A percentile compares a stretch with the other conserved stretches of the same genome.
These are phyloP conservation scores for Colletotrichum siamense DNA, from an alignment of 2,329 filamentous ascomycete genomes.

Conservation along the genomic window DNA sequence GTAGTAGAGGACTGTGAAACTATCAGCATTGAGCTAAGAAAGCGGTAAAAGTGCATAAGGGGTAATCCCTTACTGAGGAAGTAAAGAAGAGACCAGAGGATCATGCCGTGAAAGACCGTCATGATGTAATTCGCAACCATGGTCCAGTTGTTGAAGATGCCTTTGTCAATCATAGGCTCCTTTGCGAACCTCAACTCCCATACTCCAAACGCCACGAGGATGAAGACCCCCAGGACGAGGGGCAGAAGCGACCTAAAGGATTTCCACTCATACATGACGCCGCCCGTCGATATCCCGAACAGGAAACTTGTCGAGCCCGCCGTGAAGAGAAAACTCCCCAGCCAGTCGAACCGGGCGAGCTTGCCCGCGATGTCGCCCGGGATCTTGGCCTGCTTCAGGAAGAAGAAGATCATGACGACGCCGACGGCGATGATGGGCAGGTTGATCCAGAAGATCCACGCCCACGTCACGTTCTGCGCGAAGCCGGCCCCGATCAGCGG, in stretches of 20 bases:
- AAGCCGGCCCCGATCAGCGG: conserved; percentile 60
- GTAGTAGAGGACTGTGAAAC: conserved; percentile 45
- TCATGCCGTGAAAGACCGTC: conserved; percentile 63
- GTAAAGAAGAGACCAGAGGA: conserved; percentile 60
- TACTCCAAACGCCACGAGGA: conserved; percentile 56
- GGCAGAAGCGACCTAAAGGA: conserved; percentile 68
- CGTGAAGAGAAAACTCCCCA: conserved; percentile 67
- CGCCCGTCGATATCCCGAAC: conserved; percentile 69
- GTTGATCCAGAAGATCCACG: conserved; percentile 72
- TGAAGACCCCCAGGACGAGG: conserved; percentile 57
- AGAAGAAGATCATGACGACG: conserved; percentile 50
- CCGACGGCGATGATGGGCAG: conserved; percentile 61
- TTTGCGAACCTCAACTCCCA: conserved; percentile 58
- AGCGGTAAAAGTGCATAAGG: background rate
- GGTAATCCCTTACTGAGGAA: conserved; percentile 46
- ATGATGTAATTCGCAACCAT: conserved; percentile 54
- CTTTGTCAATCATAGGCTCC: conserved; percentile 54
- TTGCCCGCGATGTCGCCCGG: conserved; percentile 24
- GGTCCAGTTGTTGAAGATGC: conserved; percentile 53
- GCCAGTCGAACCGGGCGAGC: conserved; percentile 62
- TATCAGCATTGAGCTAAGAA: background rate
- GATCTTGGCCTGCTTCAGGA: conserved; percentile 40
- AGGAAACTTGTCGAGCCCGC: conserved; percentile 63
- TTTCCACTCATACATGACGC: conserved; percentile 68
- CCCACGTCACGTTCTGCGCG: conserved; percentile 56